A percentile compares a stretch with the other conserved stretches of the same genome.
These are phyloP conservation scores for Poteriospumella lacustris DNA, from an alignment of 108 stramenopile species.

Conservation along the genomic window DNA sequence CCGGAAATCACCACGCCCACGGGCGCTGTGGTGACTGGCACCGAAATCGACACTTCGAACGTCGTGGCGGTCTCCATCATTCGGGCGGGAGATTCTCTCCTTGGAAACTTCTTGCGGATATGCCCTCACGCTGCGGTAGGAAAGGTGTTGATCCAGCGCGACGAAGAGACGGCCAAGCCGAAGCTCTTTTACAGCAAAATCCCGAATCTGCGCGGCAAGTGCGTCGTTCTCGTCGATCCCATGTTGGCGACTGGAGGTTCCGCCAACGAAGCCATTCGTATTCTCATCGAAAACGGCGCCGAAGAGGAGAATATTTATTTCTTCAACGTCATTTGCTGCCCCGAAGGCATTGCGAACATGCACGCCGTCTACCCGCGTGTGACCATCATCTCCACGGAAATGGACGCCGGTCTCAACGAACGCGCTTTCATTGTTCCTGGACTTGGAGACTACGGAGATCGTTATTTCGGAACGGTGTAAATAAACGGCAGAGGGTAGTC, in stretches of 20 bases:
- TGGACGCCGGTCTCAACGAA: slow-evolving; percentile 85
- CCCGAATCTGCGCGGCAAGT: slow-evolving; percentile 67
- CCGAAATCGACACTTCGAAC: slow-evolving; percentile 37
- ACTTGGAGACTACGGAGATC: slow-evolving; percentile 93
- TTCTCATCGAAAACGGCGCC: slow-evolving; percentile 62
- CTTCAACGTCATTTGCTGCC: slow-evolving; percentile 88
- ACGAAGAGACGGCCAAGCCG: slow-evolving; percentile 71
- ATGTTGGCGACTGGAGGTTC: slow-evolving; percentile 98
- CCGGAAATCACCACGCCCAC: slow-evolving; percentile 66
- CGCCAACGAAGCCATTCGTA: slow-evolving; percentile 70
- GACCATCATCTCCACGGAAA: slow-evolving; percentile 75
- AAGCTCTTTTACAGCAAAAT: slow-evolving; percentile 83
- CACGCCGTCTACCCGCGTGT: slow-evolving; percentile 57
- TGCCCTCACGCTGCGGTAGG: slow-evolving; percentile 70
- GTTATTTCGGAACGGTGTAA: slow-evolving; percentile 72
- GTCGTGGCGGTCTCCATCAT: slow-evolving; percentile 81
- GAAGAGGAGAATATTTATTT: slow-evolving; percentile 69
- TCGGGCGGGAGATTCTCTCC: slow-evolving; percentile 79
- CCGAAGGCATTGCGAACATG: slow-evolving; percentile 76
- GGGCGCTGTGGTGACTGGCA: slow-evolving; percentile 55
- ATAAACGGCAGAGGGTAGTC: no score
- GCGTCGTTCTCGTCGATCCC: slow-evolving; percentile 86
- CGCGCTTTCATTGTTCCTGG: slow-evolving; percentile 94
- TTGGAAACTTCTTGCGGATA: slow-evolving; percentile 73
- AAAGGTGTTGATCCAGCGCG: slow-evolving; percentile 92